These are phyloP conservation scores for Calonectria montana DNA, from an alignment of 2,329 filamentous ascomycete species.

Conservation along the genomic window DNA sequence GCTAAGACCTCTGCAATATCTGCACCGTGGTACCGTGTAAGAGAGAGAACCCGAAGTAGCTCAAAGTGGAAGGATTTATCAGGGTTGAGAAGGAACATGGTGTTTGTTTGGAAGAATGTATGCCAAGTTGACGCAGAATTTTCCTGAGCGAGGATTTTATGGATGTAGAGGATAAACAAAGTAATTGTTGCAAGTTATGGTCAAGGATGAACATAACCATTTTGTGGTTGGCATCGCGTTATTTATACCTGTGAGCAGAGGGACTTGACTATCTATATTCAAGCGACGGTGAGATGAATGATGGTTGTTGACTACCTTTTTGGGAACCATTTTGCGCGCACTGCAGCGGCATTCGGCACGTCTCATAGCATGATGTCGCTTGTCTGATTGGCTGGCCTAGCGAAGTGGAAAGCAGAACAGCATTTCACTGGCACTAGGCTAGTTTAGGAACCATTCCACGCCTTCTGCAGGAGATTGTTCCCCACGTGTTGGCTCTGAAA, in stretches of 20 bases:
- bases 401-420: background rate
- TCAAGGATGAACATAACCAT: background rate
- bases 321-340: background rate
- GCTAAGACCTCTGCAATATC: background rate
- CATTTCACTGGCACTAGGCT: background rate
- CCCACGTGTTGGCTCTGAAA: background rate
- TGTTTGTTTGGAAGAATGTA: too few relatives aligned
- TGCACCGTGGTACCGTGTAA: background rate
- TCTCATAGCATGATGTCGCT: background rate
- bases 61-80: constrained; percentile 5
- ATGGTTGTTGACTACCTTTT: background rate
- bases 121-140: background rate
- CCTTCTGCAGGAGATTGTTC: background rate
- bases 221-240: background rate
- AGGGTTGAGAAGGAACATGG: background rate
- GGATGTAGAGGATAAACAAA: too few relatives aligned
- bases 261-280: background rate
- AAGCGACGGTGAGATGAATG: background rate
- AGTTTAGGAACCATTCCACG: constrained; percentile 2
- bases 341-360: too few relatives aligned
- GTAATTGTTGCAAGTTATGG: background rate
- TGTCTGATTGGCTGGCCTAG: background rate
- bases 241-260: background rate
- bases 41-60: background rate
- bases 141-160: background rate